Base-by-base conservation (phyloP, 148 eudicot species). In the Camellia lanceoleosa region DNA sequence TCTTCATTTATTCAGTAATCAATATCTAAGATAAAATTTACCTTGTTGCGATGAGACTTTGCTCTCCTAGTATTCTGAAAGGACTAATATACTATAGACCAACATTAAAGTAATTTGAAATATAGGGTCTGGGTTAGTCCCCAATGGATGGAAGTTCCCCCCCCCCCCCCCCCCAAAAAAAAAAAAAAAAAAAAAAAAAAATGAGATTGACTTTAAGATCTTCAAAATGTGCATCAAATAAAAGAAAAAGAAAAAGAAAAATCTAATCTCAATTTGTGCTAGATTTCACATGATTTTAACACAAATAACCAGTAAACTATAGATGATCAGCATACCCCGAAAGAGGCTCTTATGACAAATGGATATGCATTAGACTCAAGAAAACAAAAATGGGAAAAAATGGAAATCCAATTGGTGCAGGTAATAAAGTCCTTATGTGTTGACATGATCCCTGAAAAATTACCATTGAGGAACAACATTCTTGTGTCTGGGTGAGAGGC, bases 401-500 rank as follows among this genome's bases (percentile, higher is more conserved):
- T 14, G 43, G 15, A 75, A 5, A 15, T 10, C 42, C 61, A 51
- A 71, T 79, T n/a, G 49, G 42, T 18, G 19, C 47, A 76, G 63
- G 71, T 69, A 46, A 69, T 16, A 46, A 47, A 65, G 70, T n/a
- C 69, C 42, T 10, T 6, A n/a, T 20, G 51, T 4, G 7, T 18
- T 12, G 68, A 56, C 19, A 65, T 5, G 10, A 30, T 42, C 16
- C 41, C 43, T 14, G 84, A 80, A 81, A 81, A 59, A 81, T 85
- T 86, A 94, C 98, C 98, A 84, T 90, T 92, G 82, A 94, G 88
- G 66, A 94, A 94, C 73, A 84, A 73, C 91, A 88, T 91, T 86
- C 98, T 89, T 7, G 98, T 94, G 69, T 92, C 97, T n/a, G 87
- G 92, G 77, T 94, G 98, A 18, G 98, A 92, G 67, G 98, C 98